phyloP scores from a whole-genome alignment of 2,329 filamentous ascomycete species.

The Pyrenochaeta sp. region DNA sequence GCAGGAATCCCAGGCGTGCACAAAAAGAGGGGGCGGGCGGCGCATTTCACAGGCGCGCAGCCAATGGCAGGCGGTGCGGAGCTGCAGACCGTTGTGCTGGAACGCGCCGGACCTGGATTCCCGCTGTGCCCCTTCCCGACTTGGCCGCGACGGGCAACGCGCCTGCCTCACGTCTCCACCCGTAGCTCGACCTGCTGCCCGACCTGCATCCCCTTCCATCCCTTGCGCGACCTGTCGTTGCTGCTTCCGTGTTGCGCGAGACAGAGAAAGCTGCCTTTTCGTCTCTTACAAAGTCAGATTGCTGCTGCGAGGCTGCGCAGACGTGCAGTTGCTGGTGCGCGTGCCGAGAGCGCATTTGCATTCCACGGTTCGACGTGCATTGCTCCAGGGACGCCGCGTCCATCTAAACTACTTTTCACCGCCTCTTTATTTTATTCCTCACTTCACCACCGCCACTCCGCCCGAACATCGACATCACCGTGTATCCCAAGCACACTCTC shows the following conservation, averaged over 20 bases:
- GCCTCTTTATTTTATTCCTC: constrained; percentile 22
- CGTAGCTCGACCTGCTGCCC: constrained; percentile 17
- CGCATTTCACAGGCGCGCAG: constrained; percentile 10
- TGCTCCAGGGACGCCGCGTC: constrained; percentile 34
- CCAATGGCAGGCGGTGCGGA: constrained; percentile 18
- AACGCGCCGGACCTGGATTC: constrained; percentile 12
- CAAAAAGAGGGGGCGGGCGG: too few relatives aligned
- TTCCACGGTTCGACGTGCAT: constrained; percentile 1
- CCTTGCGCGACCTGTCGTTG: background rate
- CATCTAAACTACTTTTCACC: constrained; percentile 25
- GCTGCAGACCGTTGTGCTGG: constrained; percentile 20
- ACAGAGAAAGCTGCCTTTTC: background rate
- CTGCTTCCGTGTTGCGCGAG: background rate
- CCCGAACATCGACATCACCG: too few relatives aligned
- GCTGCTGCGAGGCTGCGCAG: too few relatives aligned
- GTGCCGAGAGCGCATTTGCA: constrained; percentile 13
- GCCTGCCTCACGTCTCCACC: constrained; percentile 18
- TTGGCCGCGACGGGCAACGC: too few relatives aligned
- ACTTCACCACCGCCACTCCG: constrained; percentile 11
- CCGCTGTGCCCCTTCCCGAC: constrained; percentile 19
- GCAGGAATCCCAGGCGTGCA: constrained; percentile 20
- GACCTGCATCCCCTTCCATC: constrained; percentile 17
- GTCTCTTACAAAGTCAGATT: too few relatives aligned
- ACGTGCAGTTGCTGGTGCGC: constrained; percentile 1
- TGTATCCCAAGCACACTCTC: too few relatives aligned